A percentile compares a stretch with the other conserved stretches of the same genome.
phyloP scores from a whole-genome alignment of 768 basidiomycete species.

The Neoboletus magnificus region DNA sequence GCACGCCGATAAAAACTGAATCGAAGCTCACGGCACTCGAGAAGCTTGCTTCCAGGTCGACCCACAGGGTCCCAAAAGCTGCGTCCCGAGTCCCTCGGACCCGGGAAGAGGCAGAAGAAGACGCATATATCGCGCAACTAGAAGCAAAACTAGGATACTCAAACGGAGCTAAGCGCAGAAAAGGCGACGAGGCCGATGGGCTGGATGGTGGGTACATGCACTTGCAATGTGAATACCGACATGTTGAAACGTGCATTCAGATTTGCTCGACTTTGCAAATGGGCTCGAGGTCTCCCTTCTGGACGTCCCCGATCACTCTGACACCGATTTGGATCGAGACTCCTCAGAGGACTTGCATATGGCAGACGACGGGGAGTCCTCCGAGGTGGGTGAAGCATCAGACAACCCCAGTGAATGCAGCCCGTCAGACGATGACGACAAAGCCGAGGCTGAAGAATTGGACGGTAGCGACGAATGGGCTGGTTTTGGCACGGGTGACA shows the following conservation, averaged over 20 bases:
- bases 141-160: conserved; percentile 70
- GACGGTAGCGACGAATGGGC: conserved; percentile 36
- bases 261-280: conserved; percentile 53
- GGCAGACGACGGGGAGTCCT: background rate
- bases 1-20: conserved; percentile 7
- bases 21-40: conserved; percentile 32
- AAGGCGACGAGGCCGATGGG: conserved; percentile 66
- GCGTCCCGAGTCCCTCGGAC: conserved; percentile 24
- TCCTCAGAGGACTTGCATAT: background rate
- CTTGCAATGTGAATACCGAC: background rate
- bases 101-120: conserved; percentile 63
- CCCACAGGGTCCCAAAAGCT: background rate
- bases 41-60: conserved; percentile 28
- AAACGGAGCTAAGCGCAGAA: conserved; percentile 42
- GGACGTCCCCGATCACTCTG: background rate
- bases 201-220: conserved; percentile 61
- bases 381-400: conserved; percentile 4
- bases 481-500: conserved; percentile 28
- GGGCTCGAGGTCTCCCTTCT: conserved; percentile 14
- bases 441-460: conserved; percentile 22
- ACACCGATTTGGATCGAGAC: background rate
- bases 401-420: background rate
- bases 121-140: conserved; percentile 79
- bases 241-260: conserved; percentile 29
- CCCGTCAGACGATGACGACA: background rate